phyloP scores from a whole-genome alignment of 2,329 filamentous ascomycete species.

The Cadophora sp. region DNA sequence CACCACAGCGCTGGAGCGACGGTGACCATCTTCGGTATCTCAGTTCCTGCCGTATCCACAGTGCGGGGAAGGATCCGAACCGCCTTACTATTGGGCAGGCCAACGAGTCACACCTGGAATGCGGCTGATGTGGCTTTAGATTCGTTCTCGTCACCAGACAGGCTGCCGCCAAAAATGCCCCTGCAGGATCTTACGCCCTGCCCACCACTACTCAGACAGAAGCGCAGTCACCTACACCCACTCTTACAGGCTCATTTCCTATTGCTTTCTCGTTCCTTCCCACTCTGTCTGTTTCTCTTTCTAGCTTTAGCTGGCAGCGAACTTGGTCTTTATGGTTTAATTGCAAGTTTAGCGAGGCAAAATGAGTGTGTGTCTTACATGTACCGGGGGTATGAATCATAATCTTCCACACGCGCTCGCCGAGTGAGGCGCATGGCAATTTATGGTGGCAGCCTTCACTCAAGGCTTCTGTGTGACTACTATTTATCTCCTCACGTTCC shows the following conservation, averaged over 20 bases:
- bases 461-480: constrained; percentile 38
- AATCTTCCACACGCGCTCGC: constrained; percentile 32
- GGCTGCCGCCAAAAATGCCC: constrained; percentile 24
- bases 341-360: constrained; percentile 18
- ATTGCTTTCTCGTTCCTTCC: constrained; percentile 13
- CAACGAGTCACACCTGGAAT: constrained; percentile 31
- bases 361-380: constrained; percentile 36
- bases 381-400: constrained; percentile 35
- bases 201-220: constrained; percentile 5
- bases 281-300: constrained; percentile 52
- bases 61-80: constrained; percentile 23
- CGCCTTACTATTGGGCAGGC: constrained; percentile 21
- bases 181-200: constrained; percentile 9
- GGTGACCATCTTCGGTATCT: constrained; percentile 24
- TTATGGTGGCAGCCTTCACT: constrained; percentile 26
- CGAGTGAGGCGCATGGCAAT: constrained; percentile 35
- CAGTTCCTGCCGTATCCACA: background rate
- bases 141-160: constrained; percentile 34
- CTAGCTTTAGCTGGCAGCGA: background rate
- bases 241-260: background rate
- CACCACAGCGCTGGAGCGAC: constrained; percentile 17
- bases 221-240: constrained; percentile 15
- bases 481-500: constrained; percentile 32
- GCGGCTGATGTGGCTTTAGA: constrained; percentile 33
- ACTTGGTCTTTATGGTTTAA: background rate